Conservation (phyloP, 495 filamentous ascomycete species). For the Ramalina intermedia region DNA sequence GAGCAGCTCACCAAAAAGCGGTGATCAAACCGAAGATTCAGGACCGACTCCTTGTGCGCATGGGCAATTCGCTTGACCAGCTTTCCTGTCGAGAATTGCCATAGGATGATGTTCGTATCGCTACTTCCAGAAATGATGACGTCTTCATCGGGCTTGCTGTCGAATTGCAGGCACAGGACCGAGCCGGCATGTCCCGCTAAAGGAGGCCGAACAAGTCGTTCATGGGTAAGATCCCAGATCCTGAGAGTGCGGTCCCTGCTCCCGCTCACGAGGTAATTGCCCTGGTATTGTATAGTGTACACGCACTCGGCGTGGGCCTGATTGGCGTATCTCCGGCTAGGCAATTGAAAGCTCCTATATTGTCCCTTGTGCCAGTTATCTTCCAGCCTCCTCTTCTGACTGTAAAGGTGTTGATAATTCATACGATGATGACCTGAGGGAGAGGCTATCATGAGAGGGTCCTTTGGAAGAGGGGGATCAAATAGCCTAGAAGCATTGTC, state of each 20-base stretch:
- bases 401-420: slow-evolving; percentile 81
- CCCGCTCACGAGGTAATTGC: slow-evolving; percentile 81
- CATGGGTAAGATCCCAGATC: slow-evolving; percentile 78
- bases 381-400: slow-evolving; percentile 70
- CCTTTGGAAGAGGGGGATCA: not conserved
- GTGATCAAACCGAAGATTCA: slow-evolving; percentile 91
- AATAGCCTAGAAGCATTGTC: not conserved
- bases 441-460: slow-evolving; percentile 5
- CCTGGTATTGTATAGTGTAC: slow-evolving; percentile 80
- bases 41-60: slow-evolving; percentile 78
- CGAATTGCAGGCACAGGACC: slow-evolving; percentile 91
- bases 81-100: slow-evolving; percentile 82
- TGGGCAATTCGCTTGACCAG: slow-evolving; percentile 53
- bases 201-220: slow-evolving; percentile 55
- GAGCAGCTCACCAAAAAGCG: slow-evolving; percentile 89
- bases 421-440: slow-evolving; percentile 24
- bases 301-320: slow-evolving; percentile 89
- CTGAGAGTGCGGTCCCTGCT: slow-evolving; percentile 79
- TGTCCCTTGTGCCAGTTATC: slow-evolving; percentile 79
- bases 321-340: slow-evolving; percentile 62
- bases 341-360: slow-evolving; percentile 77
- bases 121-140: slow-evolving; percentile 88
- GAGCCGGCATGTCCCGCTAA: slow-evolving; percentile 67
- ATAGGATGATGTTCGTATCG: slow-evolving; percentile 77
- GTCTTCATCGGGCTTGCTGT: slow-evolving; percentile 79